phyloP scores from a whole-genome alignment of 495 filamentous ascomycete genomes.

The Pseudotulostoma volvatum region DNA sequence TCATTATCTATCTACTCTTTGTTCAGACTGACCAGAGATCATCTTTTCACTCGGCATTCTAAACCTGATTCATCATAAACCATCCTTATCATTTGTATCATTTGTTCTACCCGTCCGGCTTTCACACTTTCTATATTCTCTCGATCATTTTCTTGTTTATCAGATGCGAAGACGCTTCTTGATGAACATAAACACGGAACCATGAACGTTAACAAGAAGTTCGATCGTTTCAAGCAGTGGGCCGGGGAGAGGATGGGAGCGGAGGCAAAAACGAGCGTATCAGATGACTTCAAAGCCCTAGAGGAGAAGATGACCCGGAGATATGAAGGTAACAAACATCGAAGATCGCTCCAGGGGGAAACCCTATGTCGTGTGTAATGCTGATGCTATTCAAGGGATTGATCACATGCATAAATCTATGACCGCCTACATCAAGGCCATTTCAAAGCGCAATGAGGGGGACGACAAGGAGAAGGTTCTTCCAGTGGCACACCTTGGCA shows the following conservation, averaged over 20 bases:
- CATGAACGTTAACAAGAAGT: slow-evolving; percentile 93
- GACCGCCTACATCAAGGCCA: slow-evolving; percentile 75
- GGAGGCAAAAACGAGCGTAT: slow-evolving; percentile 73
- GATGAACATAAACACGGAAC: not conserved
- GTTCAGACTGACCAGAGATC: not conserved
- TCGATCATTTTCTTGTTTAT: no score
- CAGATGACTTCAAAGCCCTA: slow-evolving; percentile 85
- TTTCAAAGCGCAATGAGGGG: slow-evolving; percentile 70
- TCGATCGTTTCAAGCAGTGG: slow-evolving; percentile 97
- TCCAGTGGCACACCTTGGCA: slow-evolving; percentile 66
- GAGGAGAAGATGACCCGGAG: slow-evolving; percentile 87
- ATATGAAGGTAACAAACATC: slow-evolving; percentile 54
- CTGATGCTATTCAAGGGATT: no score
- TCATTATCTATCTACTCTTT: no score
- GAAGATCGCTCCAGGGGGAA: not conserved
- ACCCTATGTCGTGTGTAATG: no score
- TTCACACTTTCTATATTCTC: no score
- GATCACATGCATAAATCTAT: slow-evolving; percentile 83
- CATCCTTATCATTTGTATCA: no score
- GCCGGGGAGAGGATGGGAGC: slow-evolving; percentile 92
- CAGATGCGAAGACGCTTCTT: no score
- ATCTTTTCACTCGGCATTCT: not conserved
- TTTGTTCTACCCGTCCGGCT: no score
- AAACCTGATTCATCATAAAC: not conserved
- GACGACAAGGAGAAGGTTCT: slow-evolving; percentile 76